Base-by-base conservation (phyloP, 2,329 filamentous ascomycete species). In the Hypoxylon sp. region DNA sequence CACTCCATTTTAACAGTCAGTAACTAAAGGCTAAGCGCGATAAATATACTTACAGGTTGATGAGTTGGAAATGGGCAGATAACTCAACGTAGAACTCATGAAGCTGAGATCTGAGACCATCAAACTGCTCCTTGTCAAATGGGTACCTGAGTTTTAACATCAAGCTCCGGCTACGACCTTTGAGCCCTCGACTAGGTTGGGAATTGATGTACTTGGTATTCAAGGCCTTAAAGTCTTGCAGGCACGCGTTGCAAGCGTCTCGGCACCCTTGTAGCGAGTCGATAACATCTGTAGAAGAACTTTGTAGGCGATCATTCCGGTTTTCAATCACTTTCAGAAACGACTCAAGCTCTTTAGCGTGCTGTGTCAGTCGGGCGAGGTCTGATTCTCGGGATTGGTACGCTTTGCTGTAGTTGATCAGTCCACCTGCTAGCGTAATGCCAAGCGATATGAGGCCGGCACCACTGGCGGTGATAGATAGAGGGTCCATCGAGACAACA, bases 391-490 rank as follows among this genome's bases (percentile, higher is more conserved):
- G 40, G 7, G 44, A 50, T 25, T 27, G 44, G 12, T 31, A 54
- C 7, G 15, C 34, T 17, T 36, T 49, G 8, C 44, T 49, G 13
- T 49, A 54, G 13, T 32, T 12, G n/a, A 54, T 26, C 16, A 54
- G 35, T 9, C 36, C 51, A 2, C 19, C 30, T 0, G 51, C 19
- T 7, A 35, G 17, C 3, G 38, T 35, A 12, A 54, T 16, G 8
- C 51, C 51, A 2, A 49, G 34, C n/a, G 51, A 54, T 16, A 45
- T 45, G 11, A 54, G 7, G 6, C 51, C 51, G 25, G 44, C 44
- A 12, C 8, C 29, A 15, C 51, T 20, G n/a, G 44, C 16, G 29
- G 34, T 13, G 3, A 48, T 32, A 26, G 38, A 54, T 4, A 54
- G 41, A 1, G 44, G 38, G 13, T 54, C 51, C 51, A 54, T 54